Conservation (phyloP, 768 basidiomycete genomes). For the Naematelia aurantialba region DNA sequence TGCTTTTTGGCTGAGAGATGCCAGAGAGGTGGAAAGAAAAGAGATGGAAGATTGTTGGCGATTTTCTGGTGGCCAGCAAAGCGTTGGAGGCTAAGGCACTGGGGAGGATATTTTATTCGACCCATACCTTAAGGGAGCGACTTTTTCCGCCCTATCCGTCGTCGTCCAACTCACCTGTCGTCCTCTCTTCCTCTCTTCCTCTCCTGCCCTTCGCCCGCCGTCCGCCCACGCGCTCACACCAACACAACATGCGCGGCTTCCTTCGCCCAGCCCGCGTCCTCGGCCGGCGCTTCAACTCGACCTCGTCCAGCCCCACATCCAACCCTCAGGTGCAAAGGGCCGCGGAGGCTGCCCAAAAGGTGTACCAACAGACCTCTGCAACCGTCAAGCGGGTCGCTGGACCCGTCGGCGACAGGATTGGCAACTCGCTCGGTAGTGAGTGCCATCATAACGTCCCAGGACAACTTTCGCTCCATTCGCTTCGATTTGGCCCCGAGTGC, state of each 20-base stretch:
- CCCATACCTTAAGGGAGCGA: background rate
- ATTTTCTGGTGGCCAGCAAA: constrained; percentile 4
- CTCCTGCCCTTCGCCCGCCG: background rate
- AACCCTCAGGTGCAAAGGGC: constrained; percentile 48
- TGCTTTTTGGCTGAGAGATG: constrained; percentile 1
- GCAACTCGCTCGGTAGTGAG: constrained; percentile 44
- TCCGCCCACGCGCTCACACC: background rate
- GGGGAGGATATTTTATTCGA: background rate
- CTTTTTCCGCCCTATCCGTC: background rate
- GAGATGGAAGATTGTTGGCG: constrained; percentile 13
- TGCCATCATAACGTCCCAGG: constrained; percentile 6
- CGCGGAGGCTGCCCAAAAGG: constrained; percentile 42
- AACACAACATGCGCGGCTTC: constrained; percentile 17
- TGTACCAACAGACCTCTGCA: constrained; percentile 31
- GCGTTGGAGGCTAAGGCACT: background rate
- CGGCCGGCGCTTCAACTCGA: constrained; percentile 35
- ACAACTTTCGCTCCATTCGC: too few species aligned
- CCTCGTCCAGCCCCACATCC: constrained; percentile 22
- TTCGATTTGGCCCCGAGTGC: too few species aligned
- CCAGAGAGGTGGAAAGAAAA: constrained; percentile 10
- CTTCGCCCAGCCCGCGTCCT: constrained; percentile 26
- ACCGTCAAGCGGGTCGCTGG: constrained; percentile 47
- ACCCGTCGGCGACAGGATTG: constrained; percentile 47
- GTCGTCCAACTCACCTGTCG: background rate
- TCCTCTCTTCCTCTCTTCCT: background rate